These are phyloP conservation scores for Ogataea henricii DNA, from an alignment of 805 yeast genomes.

Conservation along the genomic window DNA sequence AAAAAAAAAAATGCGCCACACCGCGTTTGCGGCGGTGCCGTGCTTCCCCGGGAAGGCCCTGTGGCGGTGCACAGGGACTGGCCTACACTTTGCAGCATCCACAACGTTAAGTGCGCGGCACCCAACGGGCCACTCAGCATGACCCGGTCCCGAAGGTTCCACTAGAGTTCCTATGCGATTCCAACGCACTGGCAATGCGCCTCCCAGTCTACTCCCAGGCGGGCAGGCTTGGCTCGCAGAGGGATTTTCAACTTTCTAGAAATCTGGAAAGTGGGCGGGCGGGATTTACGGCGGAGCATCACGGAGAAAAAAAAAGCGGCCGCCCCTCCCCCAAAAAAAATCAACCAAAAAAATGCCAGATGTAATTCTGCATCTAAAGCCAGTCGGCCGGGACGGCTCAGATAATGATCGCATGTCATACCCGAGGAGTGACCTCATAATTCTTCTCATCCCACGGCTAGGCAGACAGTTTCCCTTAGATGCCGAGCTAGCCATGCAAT, in stretches of 20 bases:
- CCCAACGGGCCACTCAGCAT: no score
- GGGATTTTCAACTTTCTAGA: constrained; percentile 1
- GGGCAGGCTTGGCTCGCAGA: not conserved
- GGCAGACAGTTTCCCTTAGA: not conserved
- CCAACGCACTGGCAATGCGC: no score
- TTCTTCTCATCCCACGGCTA: not conserved
- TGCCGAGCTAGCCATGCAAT: not conserved
- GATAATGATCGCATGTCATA: not conserved
- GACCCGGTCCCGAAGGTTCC: no score
- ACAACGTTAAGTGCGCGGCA: no score
- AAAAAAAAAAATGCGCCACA: not conserved
- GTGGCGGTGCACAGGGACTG: no score
- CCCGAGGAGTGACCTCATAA: not conserved
- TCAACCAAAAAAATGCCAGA: no score
- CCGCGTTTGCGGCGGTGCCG: not conserved
- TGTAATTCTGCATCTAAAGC: not conserved
- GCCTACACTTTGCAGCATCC: no score
- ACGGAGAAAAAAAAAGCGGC: constrained; percentile 5
- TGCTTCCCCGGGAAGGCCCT: no score
- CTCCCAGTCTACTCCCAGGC: no score
- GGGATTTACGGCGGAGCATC: constrained; percentile 6
- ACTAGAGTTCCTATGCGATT: no score
- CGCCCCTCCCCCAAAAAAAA: not conserved
- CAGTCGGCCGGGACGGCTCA: constrained; percentile 5
- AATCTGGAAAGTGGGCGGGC: constrained; percentile 4